phyloP scores from a whole-genome alignment of 768 basidiomycete species.

The Sarcodon sp. region DNA sequence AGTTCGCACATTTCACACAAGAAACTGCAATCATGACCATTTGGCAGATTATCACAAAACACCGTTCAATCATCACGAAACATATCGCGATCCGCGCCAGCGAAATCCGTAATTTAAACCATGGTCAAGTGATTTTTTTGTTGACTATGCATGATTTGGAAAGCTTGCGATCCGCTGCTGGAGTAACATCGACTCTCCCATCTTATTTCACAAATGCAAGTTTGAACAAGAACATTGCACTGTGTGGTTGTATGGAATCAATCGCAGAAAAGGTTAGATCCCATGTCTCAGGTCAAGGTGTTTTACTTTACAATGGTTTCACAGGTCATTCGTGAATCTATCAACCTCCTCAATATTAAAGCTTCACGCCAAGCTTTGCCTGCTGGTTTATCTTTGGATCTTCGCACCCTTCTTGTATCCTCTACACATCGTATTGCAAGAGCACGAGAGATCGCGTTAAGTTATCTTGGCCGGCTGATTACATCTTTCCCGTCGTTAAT shows the following conservation, averaged over 20 bases:
- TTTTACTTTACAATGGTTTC: not conserved
- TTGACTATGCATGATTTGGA: constrained; percentile 83
- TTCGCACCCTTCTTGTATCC: constrained; percentile 60
- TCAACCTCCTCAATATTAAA: constrained; percentile 56
- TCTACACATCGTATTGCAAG: constrained; percentile 78
- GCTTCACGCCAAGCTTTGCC: constrained; percentile 77
- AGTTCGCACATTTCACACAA: constrained; percentile 8
- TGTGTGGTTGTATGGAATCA: constrained; percentile 73
- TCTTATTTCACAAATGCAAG: constrained; percentile 83
- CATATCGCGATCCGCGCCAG: constrained; percentile 51
- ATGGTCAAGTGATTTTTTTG: constrained; percentile 79
- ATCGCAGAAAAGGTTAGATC: constrained; percentile 67
- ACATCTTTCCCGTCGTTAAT: constrained; percentile 89
- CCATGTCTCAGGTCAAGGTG: not conserved
- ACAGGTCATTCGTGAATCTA: constrained; percentile 71
- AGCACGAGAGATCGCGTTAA: constrained; percentile 70
- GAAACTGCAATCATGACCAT: not conserved
- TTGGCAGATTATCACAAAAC: constrained; percentile 53
- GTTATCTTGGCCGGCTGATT: constrained; percentile 76
- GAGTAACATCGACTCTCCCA: constrained; percentile 70
- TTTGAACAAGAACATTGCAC: constrained; percentile 54
- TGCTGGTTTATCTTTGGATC: constrained; percentile 50
- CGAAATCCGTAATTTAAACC: constrained; percentile 63
- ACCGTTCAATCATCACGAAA: constrained; percentile 49
- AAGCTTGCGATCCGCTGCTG: constrained; percentile 68